Base-by-base conservation (phyloP, 768 basidiomycete species). In the Boletales sp. region DNA sequence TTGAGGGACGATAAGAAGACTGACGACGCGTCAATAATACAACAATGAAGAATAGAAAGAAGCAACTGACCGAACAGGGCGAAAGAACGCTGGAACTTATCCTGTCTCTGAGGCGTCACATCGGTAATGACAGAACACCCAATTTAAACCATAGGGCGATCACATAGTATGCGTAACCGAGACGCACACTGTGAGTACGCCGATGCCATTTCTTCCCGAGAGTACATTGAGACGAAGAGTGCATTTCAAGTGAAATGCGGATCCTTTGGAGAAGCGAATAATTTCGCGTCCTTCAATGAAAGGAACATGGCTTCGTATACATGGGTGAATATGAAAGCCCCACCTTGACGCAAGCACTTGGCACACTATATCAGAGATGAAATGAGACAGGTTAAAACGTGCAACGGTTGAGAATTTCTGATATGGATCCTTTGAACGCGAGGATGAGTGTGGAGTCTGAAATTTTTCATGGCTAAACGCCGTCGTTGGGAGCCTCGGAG, bases 181-280 rank as follows among this genome's bases (percentile, higher is more conserved):
- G 39, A 49, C 39, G 30, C 41, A 34, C 33, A 21, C 21, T 34
- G 33, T 34, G 33, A 14, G 9, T 34, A 9, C 33, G 14, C 14
- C 33, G 33, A 34, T 34, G 33, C 33, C 33, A 10, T 11, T 34
- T 34, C 49, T 55, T 44, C 32, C 46, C 32, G 21, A 57, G 52
- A 21, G 36, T 18, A 14, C 49, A 48, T 19, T 47, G 32, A n/a
- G 25, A 51, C 48, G 43, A 53, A 42, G 32, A 31, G 35, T 47
- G 21, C 43, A 37, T 11, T 14, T 43, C 37, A 41, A 18, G 39
- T 14, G 31, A 31, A 28, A 38, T 33, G 61, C 31, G 60, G 60
- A 63, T 63, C 62, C 41, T 49, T 45, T 54, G 35, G 58, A 17
- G 62, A 63, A 63, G 63, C 18, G 19, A 3, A 7, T 17, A n/a